Evolutionary conservation across 768 basidiomycete genomes (phyloP), one percentile per base, ranked within the genome.

Genomic region (Suillus occidentalis): DNA sequence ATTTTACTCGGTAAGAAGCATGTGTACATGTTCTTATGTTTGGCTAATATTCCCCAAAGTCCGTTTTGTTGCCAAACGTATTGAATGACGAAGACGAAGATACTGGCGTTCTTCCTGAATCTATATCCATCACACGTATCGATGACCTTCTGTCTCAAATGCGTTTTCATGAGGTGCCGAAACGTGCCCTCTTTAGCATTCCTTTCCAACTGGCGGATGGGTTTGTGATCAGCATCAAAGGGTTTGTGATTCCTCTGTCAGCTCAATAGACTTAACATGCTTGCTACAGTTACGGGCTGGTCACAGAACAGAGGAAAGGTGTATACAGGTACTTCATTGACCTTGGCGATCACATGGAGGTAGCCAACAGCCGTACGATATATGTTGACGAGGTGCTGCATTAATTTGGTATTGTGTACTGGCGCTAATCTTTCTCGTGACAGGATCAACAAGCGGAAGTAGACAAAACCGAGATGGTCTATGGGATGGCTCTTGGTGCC

Each of bases 251-350:
- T 47, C 60, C 57, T 59, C 18, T 39, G 20, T 47, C 18, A 42
- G 60, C 49, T 64, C n/a, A 45, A n/a, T n/a, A 63, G 53, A 61
- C 20, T 63, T 64, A 66, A 65, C 37, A 34, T 65, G 22, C 16
- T 56, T 50, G 28, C 20, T 42, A 12, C 68, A 97, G 95, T 56
- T 99, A 97, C 75, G 89, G 92, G 10, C 77, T 97, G 52, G 84
- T 99, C 18, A 92, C 92, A 1, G 90, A 95, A 71, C 94, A 96
- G 77, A 91, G 85, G 75, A 96, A 90, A 75, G 91, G 92, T 0
- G 62, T 82, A 6, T 91, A 94, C 75, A 90, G 87, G 72, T 92
- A 94, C 71, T 95, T 97, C 66, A 85, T 87, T 42, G 93, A 92
- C 71, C 83, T 86, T 64, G 94, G 87, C 56, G 89, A 89, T 72